Percentiles rank a stretch among this genome's conserved stretches.
Conservation (phyloP, 495 filamentous ascomycete genomes). For the Trichoderma gamsii region DNA sequence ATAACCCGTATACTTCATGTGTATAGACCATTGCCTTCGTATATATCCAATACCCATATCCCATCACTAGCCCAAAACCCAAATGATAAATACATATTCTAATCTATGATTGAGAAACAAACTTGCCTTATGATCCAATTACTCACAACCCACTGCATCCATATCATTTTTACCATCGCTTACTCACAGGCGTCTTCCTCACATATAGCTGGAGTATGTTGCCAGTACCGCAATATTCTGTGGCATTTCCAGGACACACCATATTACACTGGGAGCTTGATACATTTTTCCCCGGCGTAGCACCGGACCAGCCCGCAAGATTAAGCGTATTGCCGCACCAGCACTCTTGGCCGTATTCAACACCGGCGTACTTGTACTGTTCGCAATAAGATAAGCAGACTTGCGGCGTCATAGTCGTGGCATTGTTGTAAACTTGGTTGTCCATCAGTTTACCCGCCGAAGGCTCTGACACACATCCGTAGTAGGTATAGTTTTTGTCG, state of each 20-base stretch:
- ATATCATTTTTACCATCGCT: too few relatives aligned
- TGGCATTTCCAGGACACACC: not conserved
- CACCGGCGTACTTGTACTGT: conserved; percentile 24
- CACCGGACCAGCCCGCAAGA: conserved; percentile 14
- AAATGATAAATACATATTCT: not conserved
- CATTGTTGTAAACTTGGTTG: conserved; percentile 21
- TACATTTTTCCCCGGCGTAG: conserved; percentile 15
- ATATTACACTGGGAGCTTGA: conserved; percentile 3
- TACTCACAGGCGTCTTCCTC: not conserved
- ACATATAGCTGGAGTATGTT: conserved; percentile 14
- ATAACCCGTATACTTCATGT: not conserved
- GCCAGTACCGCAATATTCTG: conserved; percentile 14
- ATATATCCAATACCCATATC: not conserved
- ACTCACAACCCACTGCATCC: too few relatives aligned
- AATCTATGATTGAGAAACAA: too few relatives aligned
- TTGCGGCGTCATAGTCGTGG: conserved; percentile 22
- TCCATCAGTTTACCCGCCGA: conserved; percentile 21
- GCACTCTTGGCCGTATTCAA: conserved; percentile 29
- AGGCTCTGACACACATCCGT: conserved; percentile 24
- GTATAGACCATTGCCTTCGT: not conserved
- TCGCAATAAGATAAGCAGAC: conserved; percentile 19
- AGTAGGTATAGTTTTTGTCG: conserved; percentile 28
- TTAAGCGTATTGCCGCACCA: conserved; percentile 26
- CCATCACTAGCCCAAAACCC: too few relatives aligned
- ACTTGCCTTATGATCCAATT: too few relatives aligned